Base-by-base conservation (phyloP, 345 rosid genomes). In the Stellera chamaejasme region DNA sequence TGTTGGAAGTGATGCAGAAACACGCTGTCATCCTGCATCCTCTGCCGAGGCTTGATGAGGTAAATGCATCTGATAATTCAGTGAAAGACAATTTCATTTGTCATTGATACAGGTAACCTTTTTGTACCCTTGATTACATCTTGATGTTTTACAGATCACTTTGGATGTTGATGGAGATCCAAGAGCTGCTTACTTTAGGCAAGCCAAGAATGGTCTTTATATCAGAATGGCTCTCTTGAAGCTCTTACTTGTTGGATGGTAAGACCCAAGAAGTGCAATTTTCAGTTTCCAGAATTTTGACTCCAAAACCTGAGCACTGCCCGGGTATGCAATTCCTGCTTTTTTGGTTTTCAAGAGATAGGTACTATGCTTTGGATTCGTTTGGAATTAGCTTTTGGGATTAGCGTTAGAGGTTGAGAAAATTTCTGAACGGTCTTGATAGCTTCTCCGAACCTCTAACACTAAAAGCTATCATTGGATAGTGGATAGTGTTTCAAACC, bases 41-140 rank as follows among this genome's bases (percentile, higher is more conserved):
- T 67, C 85, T 93, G 50, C 99, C 99, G 0, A 80, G 97, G 75
- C 86, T 93, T 8, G 97, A 93, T 43, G 96, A 93, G 88, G 97
- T 84, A 53, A 69, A 32, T 5, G 63, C 61, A 43, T 45, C 1
- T 19, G 2, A 25, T n/a, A 6, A 36, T 49, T 25, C 19, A 36
- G 11, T 28, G 11, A 13, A 57, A 52, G 41, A 19, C 13, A 55
- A n/a, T 13, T 1, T 13, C 5, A 10, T 14, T 1, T 2, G 25
- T 7, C 12, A 32, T 32, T 32, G 9, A 32, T 32, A 32, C 9
- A 2, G 5, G 39, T 32, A 32, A 32, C 39, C 7, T 5, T 5
- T 32, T 8, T 32, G 2, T 32, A 32, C 23, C 23, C 0, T 58
- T 28, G 12, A 3, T 13, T 32, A 8, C 11, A 43, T 15, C 12